Evolutionary conservation across 306 rosid genomes (phyloP).

Genomic region (Rosa persica): DNA sequence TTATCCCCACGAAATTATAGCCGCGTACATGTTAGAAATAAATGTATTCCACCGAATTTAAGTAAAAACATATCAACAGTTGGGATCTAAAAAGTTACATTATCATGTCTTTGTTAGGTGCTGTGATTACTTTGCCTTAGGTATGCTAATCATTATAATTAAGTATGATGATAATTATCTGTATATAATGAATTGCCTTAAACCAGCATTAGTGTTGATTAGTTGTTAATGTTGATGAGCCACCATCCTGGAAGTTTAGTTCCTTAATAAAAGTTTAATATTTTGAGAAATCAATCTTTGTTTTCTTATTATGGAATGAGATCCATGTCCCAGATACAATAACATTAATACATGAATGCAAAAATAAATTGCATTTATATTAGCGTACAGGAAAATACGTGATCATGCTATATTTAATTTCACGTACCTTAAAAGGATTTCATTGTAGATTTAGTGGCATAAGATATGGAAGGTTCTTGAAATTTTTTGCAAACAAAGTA

Average conservation of each 20-base stretch:
- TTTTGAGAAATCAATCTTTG: background rate
- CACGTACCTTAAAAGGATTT: conserved; percentile 6
- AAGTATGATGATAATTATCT: background rate
- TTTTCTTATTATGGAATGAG: conserved; percentile 8
- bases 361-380: background rate
- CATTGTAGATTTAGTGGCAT: conserved; percentile 6
- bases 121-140: background rate
- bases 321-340: conserved; percentile 11
- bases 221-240: background rate
- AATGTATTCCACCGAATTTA: too few species aligned
- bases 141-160: too few species aligned
- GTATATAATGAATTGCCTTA: background rate
- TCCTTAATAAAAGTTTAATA: background rate
- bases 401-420: background rate
- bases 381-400: background rate
- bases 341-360: background rate
- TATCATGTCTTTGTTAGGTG: too few species aligned
- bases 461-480: conserved; percentile 16
- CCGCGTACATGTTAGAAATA: too few species aligned
- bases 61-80: too few species aligned
- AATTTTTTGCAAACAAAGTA: background rate
- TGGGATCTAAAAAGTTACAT: too few species aligned
- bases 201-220: background rate
- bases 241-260: background rate
- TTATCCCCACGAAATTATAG: too few species aligned